A percentile compares a stretch with the other conserved stretches of the same genome.
Conservation (phyloP, 164 flowering plant species). For the Cinnamomum micranthum region DNA sequence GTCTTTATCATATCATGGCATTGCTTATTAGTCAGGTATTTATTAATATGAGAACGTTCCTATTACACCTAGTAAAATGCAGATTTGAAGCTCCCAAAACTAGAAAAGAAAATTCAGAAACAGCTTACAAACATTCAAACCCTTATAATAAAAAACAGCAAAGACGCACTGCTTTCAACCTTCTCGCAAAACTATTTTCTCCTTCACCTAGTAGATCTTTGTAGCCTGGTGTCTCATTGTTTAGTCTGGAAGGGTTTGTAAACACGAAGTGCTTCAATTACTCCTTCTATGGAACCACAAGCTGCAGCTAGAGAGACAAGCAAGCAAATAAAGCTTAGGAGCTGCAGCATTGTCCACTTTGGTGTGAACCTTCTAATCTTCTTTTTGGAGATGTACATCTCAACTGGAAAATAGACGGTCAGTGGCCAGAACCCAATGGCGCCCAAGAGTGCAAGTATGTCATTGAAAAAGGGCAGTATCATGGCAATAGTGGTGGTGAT, state of each 20-base stretch:
- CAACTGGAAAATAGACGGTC: slow-evolving; percentile 83
- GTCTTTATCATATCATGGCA: too few relatives aligned
- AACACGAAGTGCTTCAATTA: slow-evolving; percentile 34
- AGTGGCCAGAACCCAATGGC: slow-evolving; percentile 76
- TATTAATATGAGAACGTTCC: too few relatives aligned
- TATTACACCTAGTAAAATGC: too few relatives aligned
- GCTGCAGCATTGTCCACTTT: slow-evolving; percentile 62
- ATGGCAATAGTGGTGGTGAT: slow-evolving; percentile 64
- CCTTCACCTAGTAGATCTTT: neutral
- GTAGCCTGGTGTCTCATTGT: neutral
- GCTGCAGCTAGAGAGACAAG: slow-evolving; percentile 63
- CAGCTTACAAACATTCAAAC: neutral
- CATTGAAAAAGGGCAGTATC: slow-evolving; percentile 86
- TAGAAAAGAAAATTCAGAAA: neutral
- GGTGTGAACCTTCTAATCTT: slow-evolving; percentile 42
- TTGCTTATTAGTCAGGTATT: too few relatives aligned
- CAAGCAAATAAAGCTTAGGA: slow-evolving; percentile 61
- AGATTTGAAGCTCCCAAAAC: too few relatives aligned
- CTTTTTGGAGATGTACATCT: slow-evolving; percentile 66
- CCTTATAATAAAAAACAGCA: neutral
- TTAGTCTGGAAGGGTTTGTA: slow-evolving; percentile 59
- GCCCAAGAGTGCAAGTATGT: slow-evolving; percentile 65
- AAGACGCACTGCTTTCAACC: neutral
- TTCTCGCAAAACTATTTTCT: neutral
- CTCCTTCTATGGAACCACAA: slow-evolving; percentile 75